Evolutionary conservation across 2,329 filamentous ascomycete genomes (phyloP).

Genomic region (Arthrinium phaeospermum): DNA sequence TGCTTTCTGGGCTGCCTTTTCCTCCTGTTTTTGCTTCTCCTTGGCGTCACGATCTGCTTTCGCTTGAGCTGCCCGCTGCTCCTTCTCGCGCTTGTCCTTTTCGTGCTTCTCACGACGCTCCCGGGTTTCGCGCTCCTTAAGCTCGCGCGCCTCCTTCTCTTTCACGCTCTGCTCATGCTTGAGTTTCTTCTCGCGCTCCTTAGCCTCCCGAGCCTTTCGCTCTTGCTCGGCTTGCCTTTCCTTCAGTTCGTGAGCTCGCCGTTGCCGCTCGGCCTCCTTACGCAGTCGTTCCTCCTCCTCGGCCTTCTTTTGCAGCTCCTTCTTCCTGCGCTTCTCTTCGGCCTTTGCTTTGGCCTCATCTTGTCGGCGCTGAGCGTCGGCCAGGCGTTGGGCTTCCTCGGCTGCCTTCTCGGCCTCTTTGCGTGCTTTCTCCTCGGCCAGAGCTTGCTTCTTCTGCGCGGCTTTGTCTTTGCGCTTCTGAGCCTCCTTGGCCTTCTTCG

Average conservation of each 20-base stretch:
- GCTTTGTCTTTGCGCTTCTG: conserved; percentile 96
- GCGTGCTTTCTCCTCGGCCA: conserved; percentile 88
- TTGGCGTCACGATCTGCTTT: conserved; percentile 55
- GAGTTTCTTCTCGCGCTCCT: conserved; percentile 81
- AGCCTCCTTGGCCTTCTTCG: conserved; percentile 91
- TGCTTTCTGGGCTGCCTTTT: conserved; percentile 49
- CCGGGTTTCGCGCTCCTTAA: conserved; percentile 67
- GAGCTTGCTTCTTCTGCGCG: conserved; percentile 82
- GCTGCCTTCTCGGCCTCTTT: conserved; percentile 89
- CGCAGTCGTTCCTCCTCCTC: conserved; percentile 86
- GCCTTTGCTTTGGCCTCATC: conserved; percentile 83
- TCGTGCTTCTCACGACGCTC: conserved; percentile 64
- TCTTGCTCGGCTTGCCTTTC: conserved; percentile 86
- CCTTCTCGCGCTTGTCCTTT: conserved; percentile 64
- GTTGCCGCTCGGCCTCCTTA: conserved; percentile 85
- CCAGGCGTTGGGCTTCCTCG: conserved; percentile 78
- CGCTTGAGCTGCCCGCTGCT: conserved; percentile 48
- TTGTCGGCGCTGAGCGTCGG: conserved; percentile 76
- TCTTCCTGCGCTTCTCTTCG: conserved; percentile 91
- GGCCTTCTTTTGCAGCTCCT: conserved; percentile 86
- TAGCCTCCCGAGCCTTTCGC: conserved; percentile 79
- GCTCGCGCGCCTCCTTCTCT: conserved; percentile 79
- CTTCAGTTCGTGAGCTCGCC: conserved; percentile 80
- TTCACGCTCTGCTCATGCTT: conserved; percentile 82
- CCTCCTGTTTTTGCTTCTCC: conserved; percentile 52